Conservation (phyloP, 768 basidiomycete genomes). For the Vararia minispora region DNA sequence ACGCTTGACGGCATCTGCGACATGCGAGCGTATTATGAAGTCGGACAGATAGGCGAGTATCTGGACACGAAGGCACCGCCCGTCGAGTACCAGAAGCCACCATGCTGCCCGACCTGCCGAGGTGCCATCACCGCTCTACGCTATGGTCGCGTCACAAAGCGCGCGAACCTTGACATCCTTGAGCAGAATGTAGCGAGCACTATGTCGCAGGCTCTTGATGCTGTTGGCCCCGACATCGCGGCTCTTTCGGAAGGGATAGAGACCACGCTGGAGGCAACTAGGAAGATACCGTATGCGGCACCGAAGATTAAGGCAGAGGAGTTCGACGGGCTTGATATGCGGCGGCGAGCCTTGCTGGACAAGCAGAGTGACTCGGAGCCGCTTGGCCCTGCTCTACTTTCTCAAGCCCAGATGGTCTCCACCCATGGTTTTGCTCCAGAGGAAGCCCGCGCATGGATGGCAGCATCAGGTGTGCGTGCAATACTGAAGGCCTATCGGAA, state of each 20-base stretch:
- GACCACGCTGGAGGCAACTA: slow-evolving; percentile 10
- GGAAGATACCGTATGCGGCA: slow-evolving; percentile 3
- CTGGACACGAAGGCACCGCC: slow-evolving; percentile 18
- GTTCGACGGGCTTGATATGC: not conserved
- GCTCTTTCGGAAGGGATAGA: too few species aligned
- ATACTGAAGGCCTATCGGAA: slow-evolving; percentile 17
- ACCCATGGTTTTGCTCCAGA: slow-evolving; percentile 13
- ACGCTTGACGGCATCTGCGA: slow-evolving; percentile 26
- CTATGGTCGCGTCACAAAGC: slow-evolving; percentile 26
- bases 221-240: slow-evolving; percentile 7
- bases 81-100: slow-evolving; percentile 19
- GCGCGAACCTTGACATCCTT: slow-evolving; percentile 25
- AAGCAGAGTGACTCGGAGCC: too few species aligned
- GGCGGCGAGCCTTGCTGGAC: too few species aligned
- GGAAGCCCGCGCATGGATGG: slow-evolving; percentile 18
- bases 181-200: slow-evolving; percentile 26
- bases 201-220: slow-evolving; percentile 17
- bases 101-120: slow-evolving; percentile 26
- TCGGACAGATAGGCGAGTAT: slow-evolving; percentile 16
- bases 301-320: not conserved
- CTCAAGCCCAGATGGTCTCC: slow-evolving; percentile 7
- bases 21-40: slow-evolving; percentile 21
- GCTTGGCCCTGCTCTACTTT: slow-evolving; percentile 6
- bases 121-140: slow-evolving; percentile 22
- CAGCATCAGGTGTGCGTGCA: slow-evolving; percentile 10